Evolutionary conservation across 2,329 filamentous ascomycete species (phyloP).

Genomic region (Eutypella sp.): DNA sequence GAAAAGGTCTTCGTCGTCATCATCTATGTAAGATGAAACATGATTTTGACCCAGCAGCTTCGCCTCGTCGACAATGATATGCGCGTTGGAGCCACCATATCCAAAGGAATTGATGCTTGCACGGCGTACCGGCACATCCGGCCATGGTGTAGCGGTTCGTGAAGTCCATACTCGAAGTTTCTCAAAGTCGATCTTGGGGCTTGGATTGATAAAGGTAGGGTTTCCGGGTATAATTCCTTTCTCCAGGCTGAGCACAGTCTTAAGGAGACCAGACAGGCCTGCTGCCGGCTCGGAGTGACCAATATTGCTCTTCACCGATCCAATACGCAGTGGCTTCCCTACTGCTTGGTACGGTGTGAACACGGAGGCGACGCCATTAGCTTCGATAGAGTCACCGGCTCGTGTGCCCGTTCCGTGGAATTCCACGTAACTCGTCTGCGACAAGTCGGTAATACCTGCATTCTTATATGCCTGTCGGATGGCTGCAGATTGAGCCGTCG

Average conservation of each 20-base stretch:
- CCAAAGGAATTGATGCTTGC: conserved; percentile 31
- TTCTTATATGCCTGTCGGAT: conserved; percentile 29
- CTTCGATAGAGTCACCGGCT: conserved; percentile 36
- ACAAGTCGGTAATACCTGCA: conserved; percentile 16
- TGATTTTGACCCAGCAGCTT: conserved; percentile 1
- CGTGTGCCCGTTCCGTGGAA: conserved; percentile 38
- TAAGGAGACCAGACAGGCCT: conserved; percentile 21
- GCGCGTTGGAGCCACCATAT: conserved; percentile 30
- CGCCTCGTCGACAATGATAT: conserved; percentile 19
- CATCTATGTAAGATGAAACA: conserved; percentile 5
- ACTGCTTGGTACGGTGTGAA: conserved; percentile 12
- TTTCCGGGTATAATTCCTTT: conserved; percentile 17
- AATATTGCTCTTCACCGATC: conserved; percentile 28
- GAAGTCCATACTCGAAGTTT: conserved; percentile 10
- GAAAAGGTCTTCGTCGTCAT: conserved; percentile 1
- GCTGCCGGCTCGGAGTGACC: conserved; percentile 27
- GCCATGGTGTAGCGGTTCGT: conserved; percentile 17
- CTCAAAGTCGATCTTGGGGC: conserved; percentile 16
- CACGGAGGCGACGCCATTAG: conserved; percentile 23
- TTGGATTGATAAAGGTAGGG: conserved; percentile 9
- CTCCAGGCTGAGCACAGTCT: conserved; percentile 21
- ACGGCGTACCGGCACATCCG: conserved; percentile 9
- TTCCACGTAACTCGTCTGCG: conserved; percentile 23
- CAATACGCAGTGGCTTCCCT: conserved; percentile 15
- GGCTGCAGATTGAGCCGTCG: conserved; percentile 24